Percentiles rank a stretch among this genome's conserved stretches.
These are phyloP conservation scores for Puya raimondii DNA, from an alignment of 176 grass and related monocot genomes.

Conservation along the genomic window DNA sequence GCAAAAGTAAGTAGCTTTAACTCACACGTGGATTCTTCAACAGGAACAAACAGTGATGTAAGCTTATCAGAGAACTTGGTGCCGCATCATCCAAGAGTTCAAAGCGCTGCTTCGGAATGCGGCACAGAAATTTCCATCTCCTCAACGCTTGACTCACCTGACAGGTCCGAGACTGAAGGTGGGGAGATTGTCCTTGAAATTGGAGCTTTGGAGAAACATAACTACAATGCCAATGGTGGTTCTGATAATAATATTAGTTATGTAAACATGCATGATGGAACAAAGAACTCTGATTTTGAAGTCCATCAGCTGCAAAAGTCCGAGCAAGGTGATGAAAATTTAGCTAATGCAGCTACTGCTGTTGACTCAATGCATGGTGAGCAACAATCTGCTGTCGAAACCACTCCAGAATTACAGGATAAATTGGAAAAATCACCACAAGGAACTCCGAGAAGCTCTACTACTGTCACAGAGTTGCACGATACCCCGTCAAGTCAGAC, in stretches of 20 bases:
- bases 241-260: conserved; percentile 22
- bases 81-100: conserved; percentile 30
- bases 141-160: conserved; percentile 89
- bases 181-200: conserved; percentile 95
- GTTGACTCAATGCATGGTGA: conserved; percentile 19
- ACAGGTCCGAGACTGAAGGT: conserved; percentile 92
- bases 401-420: conserved; percentile 20
- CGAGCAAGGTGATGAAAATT: conserved; percentile 17
- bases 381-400: conserved; percentile 21
- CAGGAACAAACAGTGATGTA: conserved; percentile 35
- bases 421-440: conserved; percentile 41
- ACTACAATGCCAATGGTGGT: conserved; percentile 10
- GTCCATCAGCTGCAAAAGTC: conserved; percentile 15
- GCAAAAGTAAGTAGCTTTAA: conserved; percentile 21
- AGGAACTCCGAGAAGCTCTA: conserved; percentile 56
- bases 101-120: conserved; percentile 80
- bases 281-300: conserved; percentile 10
- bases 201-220: conserved; percentile 54
- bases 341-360: conserved; percentile 10
- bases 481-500: conserved; percentile 81
- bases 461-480: conserved; percentile 39
- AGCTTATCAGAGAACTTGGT: conserved; percentile 28
- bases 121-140: conserved; percentile 97
- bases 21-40: conserved; percentile 21
- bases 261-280: conserved; percentile 22